These are phyloP conservation scores for Teratosphaeria destructans DNA, from an alignment of 2,329 filamentous ascomycete genomes.

Conservation along the genomic window DNA sequence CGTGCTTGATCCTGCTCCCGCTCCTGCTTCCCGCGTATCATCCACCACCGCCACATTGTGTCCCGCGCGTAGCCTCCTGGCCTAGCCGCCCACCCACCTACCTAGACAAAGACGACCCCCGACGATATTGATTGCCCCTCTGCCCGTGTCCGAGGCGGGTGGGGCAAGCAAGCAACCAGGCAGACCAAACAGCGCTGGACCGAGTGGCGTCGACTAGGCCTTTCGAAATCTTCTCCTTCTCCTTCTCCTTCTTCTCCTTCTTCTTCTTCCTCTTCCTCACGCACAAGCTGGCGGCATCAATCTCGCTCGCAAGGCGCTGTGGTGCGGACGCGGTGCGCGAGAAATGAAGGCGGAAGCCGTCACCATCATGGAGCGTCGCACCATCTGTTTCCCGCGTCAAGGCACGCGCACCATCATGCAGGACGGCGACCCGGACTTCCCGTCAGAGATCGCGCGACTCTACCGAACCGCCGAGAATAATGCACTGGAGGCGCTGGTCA, in stretches of 20 bases:
- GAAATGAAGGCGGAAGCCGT: not conserved
- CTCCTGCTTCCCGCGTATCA: not conserved
- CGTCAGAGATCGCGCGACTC: conserved; percentile 7
- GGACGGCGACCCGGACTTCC: conserved; percentile 9
- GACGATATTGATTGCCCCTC: not conserved
- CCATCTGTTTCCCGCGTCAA: conserved; percentile 13
- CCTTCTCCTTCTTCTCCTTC: no score
- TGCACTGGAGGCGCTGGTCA: conserved; percentile 49
- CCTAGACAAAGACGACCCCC: not conserved
- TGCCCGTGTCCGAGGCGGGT: not conserved
- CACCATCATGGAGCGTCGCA: conserved; percentile 10
- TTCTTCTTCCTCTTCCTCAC: not conserved
- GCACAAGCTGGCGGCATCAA: not conserved
- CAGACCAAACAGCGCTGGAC: not conserved
- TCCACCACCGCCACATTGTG: not conserved
- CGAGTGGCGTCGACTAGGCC: not conserved
- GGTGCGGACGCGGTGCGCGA: not conserved
- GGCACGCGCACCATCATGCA: conserved; percentile 9
- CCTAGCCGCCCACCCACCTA: not conserved
- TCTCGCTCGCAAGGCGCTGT: not conserved
- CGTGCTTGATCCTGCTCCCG: not conserved
- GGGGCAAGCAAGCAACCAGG: not conserved
- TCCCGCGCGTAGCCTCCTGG: not conserved
- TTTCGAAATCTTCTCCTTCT: not conserved
- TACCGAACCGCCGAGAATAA: conserved; percentile 43